Percentiles rank a stretch among this genome's conserved stretches.
phyloP scores from a whole-genome alignment of 2,329 filamentous ascomycete species.

The Penicillium sp. region DNA sequence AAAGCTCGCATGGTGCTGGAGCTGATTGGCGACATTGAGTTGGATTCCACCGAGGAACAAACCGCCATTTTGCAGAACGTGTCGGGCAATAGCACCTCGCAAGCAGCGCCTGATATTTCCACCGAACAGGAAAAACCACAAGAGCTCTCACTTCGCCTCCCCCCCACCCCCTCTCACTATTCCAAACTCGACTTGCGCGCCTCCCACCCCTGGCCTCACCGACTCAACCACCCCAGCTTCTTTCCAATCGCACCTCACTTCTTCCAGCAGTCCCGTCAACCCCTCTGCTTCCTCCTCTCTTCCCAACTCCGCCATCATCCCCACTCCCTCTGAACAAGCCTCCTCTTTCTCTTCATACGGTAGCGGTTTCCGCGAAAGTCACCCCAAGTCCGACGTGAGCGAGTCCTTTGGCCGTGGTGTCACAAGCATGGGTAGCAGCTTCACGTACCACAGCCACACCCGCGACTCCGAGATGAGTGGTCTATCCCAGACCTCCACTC shows the following conservation, averaged over 20 bases:
- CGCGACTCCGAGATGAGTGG: conserved; percentile 81
- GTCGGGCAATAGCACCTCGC: conserved; percentile 26
- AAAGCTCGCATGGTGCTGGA: conserved; percentile 86
- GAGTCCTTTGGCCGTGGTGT: conserved; percentile 64
- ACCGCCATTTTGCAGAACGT: conserved; percentile 14
- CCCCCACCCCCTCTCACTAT: conserved; percentile 53
- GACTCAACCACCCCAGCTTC: conserved; percentile 46
- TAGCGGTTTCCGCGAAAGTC: conserved; percentile 42
- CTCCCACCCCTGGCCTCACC: conserved; percentile 43
- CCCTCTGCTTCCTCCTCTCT: conserved; percentile 34
- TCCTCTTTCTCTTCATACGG: conserved; percentile 37
- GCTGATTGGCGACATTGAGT: conserved; percentile 86
- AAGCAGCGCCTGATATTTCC: conserved; percentile 24
- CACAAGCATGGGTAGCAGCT: conserved; percentile 76
- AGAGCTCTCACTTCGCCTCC: conserved; percentile 46
- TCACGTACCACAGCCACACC: conserved; percentile 72
- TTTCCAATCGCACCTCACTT: conserved; percentile 48
- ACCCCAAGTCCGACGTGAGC: conserved; percentile 37
- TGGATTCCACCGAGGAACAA: conserved; percentile 60
- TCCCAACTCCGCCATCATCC: conserved; percentile 32
- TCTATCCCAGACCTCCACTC: conserved; percentile 79
- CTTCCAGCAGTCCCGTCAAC: conserved; percentile 35
- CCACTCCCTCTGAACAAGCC: conserved; percentile 33
- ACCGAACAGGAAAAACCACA: conserved; percentile 24
- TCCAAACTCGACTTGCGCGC: conserved; percentile 40